Conservation (phyloP, 768 basidiomycete species). For the Mrakia blollopis region DNA sequence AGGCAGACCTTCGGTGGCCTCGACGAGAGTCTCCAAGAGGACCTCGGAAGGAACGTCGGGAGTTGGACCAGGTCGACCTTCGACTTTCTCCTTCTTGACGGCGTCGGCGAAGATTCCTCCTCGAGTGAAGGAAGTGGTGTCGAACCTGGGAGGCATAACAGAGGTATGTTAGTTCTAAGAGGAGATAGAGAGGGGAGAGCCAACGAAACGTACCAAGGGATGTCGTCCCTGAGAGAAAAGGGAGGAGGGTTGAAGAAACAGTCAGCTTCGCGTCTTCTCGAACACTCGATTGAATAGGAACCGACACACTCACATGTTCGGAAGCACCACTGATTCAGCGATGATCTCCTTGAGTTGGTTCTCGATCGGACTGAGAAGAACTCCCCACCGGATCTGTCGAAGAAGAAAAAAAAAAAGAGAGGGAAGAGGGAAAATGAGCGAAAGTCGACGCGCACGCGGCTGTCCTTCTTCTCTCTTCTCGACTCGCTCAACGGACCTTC, state of each 20-base stretch:
- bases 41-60: constrained; percentile 34
- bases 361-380: constrained; percentile 87
- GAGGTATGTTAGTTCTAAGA: no score
- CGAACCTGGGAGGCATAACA: constrained; percentile 51
- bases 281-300: not conserved
- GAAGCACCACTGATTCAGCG: constrained; percentile 83
- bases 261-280: not conserved
- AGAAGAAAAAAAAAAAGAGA: constrained; percentile 53
- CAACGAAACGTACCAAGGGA: constrained; percentile 56
- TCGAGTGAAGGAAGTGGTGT: constrained; percentile 49
- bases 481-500: not conserved
- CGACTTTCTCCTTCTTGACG: constrained; percentile 37
- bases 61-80: constrained; percentile 22
- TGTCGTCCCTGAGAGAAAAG: constrained; percentile 63
- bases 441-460: no score
- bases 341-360: constrained; percentile 77
- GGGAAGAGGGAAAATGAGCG: not conserved
- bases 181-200: no score
- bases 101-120: constrained; percentile 70
- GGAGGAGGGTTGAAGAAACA: not conserved
- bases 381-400: constrained; percentile 86
- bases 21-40: constrained; percentile 35
- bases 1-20: constrained; percentile 11
- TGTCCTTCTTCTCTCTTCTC: not conserved
- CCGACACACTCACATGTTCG: constrained; percentile 60